Conservation (phyloP, 768 basidiomycete genomes). For the Gymnopilus junonius region DNA sequence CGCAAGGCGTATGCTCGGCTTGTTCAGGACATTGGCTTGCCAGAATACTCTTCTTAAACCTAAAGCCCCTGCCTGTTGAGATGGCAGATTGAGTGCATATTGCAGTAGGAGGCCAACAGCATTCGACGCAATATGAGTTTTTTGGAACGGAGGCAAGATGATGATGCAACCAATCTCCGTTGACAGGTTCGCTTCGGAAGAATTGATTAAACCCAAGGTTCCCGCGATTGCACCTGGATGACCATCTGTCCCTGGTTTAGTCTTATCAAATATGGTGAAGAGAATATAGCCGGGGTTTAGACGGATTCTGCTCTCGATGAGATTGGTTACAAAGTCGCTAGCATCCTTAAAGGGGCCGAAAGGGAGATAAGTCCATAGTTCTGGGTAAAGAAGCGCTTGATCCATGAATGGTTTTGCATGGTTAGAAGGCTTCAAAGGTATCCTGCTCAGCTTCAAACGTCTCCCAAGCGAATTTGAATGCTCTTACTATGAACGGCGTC, state of each 20-base stretch:
- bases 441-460: not conserved
- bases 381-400: conserved; percentile 35
- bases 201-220: conserved; percentile 52
- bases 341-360: conserved; percentile 50
- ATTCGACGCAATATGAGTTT: conserved; percentile 65
- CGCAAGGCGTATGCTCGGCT: conserved; percentile 51
- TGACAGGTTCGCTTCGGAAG: conserved; percentile 42
- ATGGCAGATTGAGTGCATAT: conserved; percentile 46
- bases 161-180: conserved; percentile 62
- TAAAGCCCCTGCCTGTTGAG: conserved; percentile 40
- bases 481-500: conserved; percentile 52
- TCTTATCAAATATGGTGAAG: conserved; percentile 62
- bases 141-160: conserved; percentile 60
- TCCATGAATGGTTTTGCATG: conserved; percentile 47
- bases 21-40: conserved; percentile 56
- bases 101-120: conserved; percentile 54
- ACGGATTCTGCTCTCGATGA: conserved; percentile 40
- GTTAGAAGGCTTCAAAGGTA: conserved; percentile 39
- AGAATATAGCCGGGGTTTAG: conserved; percentile 40
- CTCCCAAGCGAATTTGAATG: not conserved
- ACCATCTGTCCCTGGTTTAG: conserved; percentile 21
- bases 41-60: conserved; percentile 67
- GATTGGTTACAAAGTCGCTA: conserved; percentile 36
- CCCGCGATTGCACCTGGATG: conserved; percentile 49
- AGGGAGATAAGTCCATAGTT: conserved; percentile 52